Percentiles rank a stretch among this genome's conserved stretches.
Evolutionary conservation across 805 yeast genomes (phyloP).

Genomic region (Kurtzmaniella cleridarum): DNA sequence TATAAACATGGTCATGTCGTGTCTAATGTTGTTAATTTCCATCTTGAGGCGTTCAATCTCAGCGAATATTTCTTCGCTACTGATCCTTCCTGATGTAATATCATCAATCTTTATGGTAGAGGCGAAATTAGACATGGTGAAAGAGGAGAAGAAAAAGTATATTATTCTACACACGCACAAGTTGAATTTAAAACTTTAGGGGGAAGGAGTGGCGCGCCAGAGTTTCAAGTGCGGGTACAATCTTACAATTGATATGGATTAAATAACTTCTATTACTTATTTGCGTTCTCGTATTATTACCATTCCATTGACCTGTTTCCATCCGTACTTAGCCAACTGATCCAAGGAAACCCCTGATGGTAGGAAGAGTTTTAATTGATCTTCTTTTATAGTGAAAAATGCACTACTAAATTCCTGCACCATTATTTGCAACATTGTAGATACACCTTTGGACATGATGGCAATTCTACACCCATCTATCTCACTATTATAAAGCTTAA

Average conservation of each 20-base stretch:
- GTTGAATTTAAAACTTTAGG: too few species aligned
- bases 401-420: slow-evolving; percentile 20
- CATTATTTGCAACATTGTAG: slow-evolving; percentile 27
- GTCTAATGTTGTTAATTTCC: slow-evolving; percentile 37
- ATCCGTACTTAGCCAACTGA: slow-evolving; percentile 18
- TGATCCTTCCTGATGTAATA: slow-evolving; percentile 37
- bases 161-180: too few species aligned
- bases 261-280: not conserved
- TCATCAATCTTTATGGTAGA: slow-evolving; percentile 37
- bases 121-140: slow-evolving; percentile 16
- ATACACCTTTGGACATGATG: slow-evolving; percentile 40
- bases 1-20: slow-evolving; percentile 35
- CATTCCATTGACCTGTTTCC: slow-evolving; percentile 26
- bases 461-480: slow-evolving; percentile 25
- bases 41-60: slow-evolving; percentile 37
- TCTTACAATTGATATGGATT: too few species aligned
- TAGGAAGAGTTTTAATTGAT: slow-evolving; percentile 20
- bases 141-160: too few species aligned
- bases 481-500: slow-evolving; percentile 25
- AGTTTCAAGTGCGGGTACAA: too few species aligned
- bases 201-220: too few species aligned
- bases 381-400: slow-evolving; percentile 31
- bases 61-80: slow-evolving; percentile 36
- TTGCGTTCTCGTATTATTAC: slow-evolving; percentile 19
- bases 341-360: slow-evolving; percentile 21